Evolutionary conservation across 1,284 basidiomycete species (phyloP), one percentile per base, ranked within the genome.

Genomic region (Xanthoconium separans): DNA sequence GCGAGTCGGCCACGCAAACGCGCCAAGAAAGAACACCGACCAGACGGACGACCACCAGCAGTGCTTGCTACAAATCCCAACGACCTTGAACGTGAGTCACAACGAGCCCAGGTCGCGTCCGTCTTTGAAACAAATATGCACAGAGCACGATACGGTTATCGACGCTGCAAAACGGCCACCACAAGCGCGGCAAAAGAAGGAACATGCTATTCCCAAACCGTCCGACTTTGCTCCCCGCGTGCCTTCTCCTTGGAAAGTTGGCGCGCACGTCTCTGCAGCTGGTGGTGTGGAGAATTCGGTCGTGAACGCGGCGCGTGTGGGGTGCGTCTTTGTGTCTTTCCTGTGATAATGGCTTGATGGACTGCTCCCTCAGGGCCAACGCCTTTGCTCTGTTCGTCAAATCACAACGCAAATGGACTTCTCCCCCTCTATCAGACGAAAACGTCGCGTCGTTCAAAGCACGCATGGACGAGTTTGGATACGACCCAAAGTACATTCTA

Each of bases 381-480:
- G 84, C 91, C 2, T 88, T 95, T 60, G 91, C 89, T 0, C 75
- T 94, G 20, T 95, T 95, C 63, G 72, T 93, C 39, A 94, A 93
- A 71, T 88, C 86, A 1, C 91, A 94, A 61, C 77, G 89, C 39
- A 87, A 87, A 70, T 94, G 92, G 91, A 75, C 72, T 22, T 85
- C 85, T 3, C 82, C 85, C 9, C 71, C 81, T 2, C 74, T 90
- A 2, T 77, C 76, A 10, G 65, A 76, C 5, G 69, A 75, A 11
- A 82, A 77, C 1, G 76, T 88, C 2, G 51, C 69, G 1, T 59
- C 70, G 42, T 92, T 90, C 73, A 83, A 82, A 60, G 64, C 72
- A 31, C 75, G 80, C 20, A 77, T 91, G 78, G 64, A 73, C 52
- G 74, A 76, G 29, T 78, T 85, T 58, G 79, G 80, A 1, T 92